Conservation (phyloP, 2,329 filamentous ascomycete genomes). For the Pyrenochaeta sp. region DNA sequence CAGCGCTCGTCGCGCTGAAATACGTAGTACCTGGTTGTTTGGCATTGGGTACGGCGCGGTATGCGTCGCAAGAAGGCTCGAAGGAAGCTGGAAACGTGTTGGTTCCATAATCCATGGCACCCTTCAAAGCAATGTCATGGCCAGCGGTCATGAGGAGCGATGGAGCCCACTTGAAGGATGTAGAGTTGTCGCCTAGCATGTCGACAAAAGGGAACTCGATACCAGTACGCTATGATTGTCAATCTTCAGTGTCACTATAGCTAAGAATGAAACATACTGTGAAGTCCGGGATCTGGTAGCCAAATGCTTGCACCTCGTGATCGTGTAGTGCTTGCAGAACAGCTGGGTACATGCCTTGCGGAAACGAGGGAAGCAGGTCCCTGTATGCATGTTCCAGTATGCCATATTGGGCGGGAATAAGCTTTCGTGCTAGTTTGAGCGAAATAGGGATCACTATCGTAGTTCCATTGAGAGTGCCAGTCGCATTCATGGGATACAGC, state of each 20-base stretch:
- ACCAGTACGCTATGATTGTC: slow-evolving; percentile 54
- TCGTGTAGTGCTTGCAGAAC: slow-evolving; percentile 61
- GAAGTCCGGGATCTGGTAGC: slow-evolving; percentile 58
- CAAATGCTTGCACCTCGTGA: slow-evolving; percentile 59
- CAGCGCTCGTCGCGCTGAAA: slow-evolving; percentile 26
- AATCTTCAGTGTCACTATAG: slow-evolving; percentile 17
- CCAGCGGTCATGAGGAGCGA: slow-evolving; percentile 57
- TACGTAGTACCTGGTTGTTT: slow-evolving; percentile 30
- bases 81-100: slow-evolving; percentile 54
- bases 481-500: slow-evolving; percentile 58
- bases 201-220: slow-evolving; percentile 67
- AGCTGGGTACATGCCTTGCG: slow-evolving; percentile 63
- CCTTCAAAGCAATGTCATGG: slow-evolving; percentile 55
- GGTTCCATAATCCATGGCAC: slow-evolving; percentile 59
- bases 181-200: slow-evolving; percentile 59
- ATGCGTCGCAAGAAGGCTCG: slow-evolving; percentile 61
- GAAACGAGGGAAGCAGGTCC: slow-evolving; percentile 59
- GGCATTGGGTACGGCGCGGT: slow-evolving; percentile 40
- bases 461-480: slow-evolving; percentile 64
- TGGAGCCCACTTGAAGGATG: slow-evolving; percentile 62
- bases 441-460: slow-evolving; percentile 62
- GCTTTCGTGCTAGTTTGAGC: slow-evolving; percentile 54
- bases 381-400: slow-evolving; percentile 62
- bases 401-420: slow-evolving; percentile 59
- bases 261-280: slow-evolving; percentile 48